Evolutionary conservation across 768 basidiomycete species (phyloP).

Genomic region (Hortiboletus campestris): DNA sequence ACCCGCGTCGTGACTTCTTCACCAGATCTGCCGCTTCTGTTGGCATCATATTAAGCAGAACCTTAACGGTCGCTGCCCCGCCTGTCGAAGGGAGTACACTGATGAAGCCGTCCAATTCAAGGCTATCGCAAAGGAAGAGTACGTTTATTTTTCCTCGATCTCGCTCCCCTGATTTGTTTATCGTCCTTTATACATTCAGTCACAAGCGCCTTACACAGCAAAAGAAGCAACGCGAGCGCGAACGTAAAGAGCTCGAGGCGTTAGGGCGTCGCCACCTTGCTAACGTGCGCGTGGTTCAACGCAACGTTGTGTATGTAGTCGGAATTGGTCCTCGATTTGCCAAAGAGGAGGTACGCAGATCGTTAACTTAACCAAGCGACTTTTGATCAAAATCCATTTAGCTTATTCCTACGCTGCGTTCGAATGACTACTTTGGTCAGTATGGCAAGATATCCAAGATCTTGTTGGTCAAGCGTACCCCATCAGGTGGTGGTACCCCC

Average conservation of each 20-base stretch:
- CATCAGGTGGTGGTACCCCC: constrained; percentile 67
- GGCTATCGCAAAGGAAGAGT: constrained; percentile 95
- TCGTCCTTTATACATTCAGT: constrained; percentile 40
- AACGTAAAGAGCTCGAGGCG: constrained; percentile 90
- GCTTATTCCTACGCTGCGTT: constrained; percentile 91
- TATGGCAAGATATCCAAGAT: constrained; percentile 98
- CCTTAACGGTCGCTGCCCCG: constrained; percentile 94
- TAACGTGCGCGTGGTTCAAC: constrained; percentile 95
- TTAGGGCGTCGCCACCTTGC: constrained; percentile 82
- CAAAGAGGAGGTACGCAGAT: constrained; percentile 83
- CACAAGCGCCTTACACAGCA: constrained; percentile 93
- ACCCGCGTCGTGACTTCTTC: constrained; percentile 10
- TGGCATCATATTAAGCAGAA: constrained; percentile 98
- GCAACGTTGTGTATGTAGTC: constrained; percentile 93
- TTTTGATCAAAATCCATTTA: constrained; percentile 28
- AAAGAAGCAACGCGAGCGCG: constrained; percentile 92
- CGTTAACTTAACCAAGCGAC: not conserved
- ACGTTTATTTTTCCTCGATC: constrained; percentile 34
- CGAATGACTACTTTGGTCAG: constrained; percentile 96
- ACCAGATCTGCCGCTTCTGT: constrained; percentile 96
- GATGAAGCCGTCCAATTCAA: constrained; percentile 95
- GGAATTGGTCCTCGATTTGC: constrained; percentile 93
- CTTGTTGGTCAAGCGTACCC: constrained; percentile 84
- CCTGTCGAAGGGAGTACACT: constrained; percentile 89
- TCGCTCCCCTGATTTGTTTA: constrained; percentile 12